phyloP scores from a whole-genome alignment of 2,329 filamentous ascomycete genomes.

The Moelleriella libera region DNA sequence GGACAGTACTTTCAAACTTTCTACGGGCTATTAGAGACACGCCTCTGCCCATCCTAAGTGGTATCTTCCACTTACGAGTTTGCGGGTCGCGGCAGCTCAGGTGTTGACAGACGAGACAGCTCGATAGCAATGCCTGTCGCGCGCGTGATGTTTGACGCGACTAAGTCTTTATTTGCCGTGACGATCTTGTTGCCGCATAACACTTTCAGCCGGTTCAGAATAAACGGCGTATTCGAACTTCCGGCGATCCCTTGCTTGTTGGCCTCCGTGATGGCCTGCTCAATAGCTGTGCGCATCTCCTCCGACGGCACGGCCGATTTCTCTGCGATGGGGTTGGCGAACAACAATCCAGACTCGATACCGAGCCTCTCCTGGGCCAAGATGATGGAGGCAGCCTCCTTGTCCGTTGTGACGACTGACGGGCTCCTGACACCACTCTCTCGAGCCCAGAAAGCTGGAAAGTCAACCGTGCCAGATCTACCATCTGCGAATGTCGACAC shows the following conservation, averaged over 20 bases:
- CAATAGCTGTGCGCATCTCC: slow-evolving; percentile 58
- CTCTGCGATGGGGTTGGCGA: slow-evolving; percentile 77
- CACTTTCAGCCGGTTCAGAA: slow-evolving; percentile 66
- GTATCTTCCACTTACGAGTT: slow-evolving; percentile 20
- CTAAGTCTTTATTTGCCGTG: slow-evolving; percentile 55
- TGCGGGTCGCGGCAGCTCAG: slow-evolving; percentile 11
- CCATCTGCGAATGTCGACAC: slow-evolving; percentile 87
- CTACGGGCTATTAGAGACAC: slow-evolving; percentile 23
- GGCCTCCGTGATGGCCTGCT: slow-evolving; percentile 51
- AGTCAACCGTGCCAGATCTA: slow-evolving; percentile 56
- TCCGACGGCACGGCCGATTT: slow-evolving; percentile 53
- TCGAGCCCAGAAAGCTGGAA: slow-evolving; percentile 85
- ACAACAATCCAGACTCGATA: slow-evolving; percentile 66
- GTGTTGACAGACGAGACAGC: slow-evolving; percentile 29
- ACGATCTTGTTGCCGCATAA: slow-evolving; percentile 61
- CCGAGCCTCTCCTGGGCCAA: slow-evolving; percentile 60
- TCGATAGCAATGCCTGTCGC: slow-evolving; percentile 41
- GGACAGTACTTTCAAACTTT: background rate
- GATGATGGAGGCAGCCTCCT: slow-evolving; percentile 80
- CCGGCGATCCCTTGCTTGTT: slow-evolving; percentile 53
- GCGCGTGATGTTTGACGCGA: slow-evolving; percentile 36
- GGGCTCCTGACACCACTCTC: slow-evolving; percentile 78
- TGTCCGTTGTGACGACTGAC: slow-evolving; percentile 56
- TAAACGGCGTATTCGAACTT: slow-evolving; percentile 71
- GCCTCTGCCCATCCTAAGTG: background rate